Evolutionary conservation across 148 eudicot species (phyloP), one percentile per base, ranked within the genome.

Genomic region (Cornus suecica): DNA sequence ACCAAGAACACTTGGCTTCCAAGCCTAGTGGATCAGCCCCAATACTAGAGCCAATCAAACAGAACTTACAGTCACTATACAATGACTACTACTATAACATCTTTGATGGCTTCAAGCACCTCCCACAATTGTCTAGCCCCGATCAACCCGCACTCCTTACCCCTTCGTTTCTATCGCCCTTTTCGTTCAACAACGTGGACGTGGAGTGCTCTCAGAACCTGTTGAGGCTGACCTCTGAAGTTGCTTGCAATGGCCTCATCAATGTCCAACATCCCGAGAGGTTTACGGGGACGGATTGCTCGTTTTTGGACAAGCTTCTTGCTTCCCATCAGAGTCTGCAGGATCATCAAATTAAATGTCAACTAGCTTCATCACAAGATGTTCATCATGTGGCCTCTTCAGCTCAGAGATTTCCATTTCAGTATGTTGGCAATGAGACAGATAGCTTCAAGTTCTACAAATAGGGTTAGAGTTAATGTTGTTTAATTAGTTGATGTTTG

Each of bases 281-380:
- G 73, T 30, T 65, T 24, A 78, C 75, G 6, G 82, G 87, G 0
- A 52, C 58, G 1, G 92, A 93, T 71, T 85, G 87, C 86, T 87
- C 92, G 0, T 94, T 94, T 65, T 82, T 94, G 84, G 98, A 94
- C 80, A 91, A 87, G 88, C 92, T 94, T 20, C 87, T 94, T 41
- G 77, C 90, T 10, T 87, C 89, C 14, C 88, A 94, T 70, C 98
- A 91, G 56, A 74, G 28, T 26, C 69, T 85, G 81, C 42, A 37
- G 42, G 91, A 88, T 60, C 87, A 84, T 15, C 83, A 78, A 18
- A 71, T 58, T 26, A 75, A 83, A 23, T 78, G 75, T 67, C 76
- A 78, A 18, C 72, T 28, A 13, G 66, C 75, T 58, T 71, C 75
- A 8, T 76, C 82, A 26, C 84, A 81, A 62, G 71, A 69, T 29